Conservation (phyloP, 192 early-diverging fungal species). For the Lobosporangium transversale region DNA sequence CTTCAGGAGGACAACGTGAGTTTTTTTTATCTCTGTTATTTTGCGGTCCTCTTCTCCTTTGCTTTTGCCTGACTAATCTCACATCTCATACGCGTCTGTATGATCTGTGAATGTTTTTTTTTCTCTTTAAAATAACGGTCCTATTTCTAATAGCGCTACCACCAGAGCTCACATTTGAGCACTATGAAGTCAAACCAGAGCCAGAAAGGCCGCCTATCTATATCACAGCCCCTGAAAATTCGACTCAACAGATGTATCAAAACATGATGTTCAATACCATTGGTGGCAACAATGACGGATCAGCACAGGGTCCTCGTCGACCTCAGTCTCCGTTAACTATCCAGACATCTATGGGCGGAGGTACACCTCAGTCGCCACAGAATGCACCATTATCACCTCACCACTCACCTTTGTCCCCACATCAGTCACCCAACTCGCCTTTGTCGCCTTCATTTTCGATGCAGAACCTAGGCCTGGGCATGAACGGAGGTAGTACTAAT, state of each 20-base stretch:
- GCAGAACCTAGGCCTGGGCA: constrained; percentile 47
- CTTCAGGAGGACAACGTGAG: constrained; percentile 55
- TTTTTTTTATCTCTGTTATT: neutral
- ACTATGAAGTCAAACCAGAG: constrained; percentile 55
- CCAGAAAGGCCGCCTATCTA: constrained; percentile 62
- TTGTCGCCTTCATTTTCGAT: constrained; percentile 36
- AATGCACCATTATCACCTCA: constrained; percentile 33
- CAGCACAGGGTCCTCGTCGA: constrained; percentile 27
- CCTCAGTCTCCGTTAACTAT: constrained; percentile 53
- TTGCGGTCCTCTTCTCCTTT: too few relatives aligned
- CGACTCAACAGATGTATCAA: constrained; percentile 43
- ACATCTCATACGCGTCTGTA: neutral
- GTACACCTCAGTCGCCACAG: constrained; percentile 34
- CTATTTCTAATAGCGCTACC: constrained; percentile 29
- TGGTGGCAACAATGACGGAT: constrained; percentile 13
- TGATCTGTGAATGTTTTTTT: neutral
- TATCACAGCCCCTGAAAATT: constrained; percentile 65
- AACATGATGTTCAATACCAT: constrained; percentile 46
- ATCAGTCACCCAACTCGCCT: constrained; percentile 35
- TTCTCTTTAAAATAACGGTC: neutral
- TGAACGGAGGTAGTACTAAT: constrained; percentile 10
- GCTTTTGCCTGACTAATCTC: too few relatives aligned
- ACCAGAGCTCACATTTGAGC: constrained; percentile 56
- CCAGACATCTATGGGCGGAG: constrained; percentile 44
- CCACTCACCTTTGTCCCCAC: constrained; percentile 50